Conservation (phyloP, 306 rosid species). For the Fragaria nilgerrensis region DNA sequence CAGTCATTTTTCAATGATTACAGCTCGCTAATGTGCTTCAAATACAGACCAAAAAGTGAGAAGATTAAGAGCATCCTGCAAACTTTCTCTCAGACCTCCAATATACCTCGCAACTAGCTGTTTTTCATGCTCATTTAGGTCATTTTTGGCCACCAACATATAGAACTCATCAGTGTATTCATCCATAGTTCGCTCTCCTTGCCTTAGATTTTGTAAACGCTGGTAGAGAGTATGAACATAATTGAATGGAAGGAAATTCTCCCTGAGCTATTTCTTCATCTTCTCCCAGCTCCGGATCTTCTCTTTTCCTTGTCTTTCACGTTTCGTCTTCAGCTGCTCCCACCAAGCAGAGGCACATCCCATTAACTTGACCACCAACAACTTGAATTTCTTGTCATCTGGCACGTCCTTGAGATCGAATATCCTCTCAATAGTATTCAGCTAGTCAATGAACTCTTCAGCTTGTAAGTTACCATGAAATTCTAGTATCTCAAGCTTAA, state of each 20-base stretch:
- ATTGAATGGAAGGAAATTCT: neutral
- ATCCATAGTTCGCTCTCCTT: neutral
- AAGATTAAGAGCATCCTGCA: neutral
- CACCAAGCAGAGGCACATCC: neutral
- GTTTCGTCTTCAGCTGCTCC: neutral
- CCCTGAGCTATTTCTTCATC: neutral
- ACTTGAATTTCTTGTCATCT: neutral
- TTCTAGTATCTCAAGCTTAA: neutral
- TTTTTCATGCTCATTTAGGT: too few species aligned
- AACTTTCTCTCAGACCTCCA: neutral
- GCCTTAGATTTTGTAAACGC: neutral
- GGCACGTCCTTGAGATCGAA: neutral
- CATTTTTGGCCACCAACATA: neutral
- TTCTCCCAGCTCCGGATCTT: neutral
- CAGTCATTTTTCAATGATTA: neutral
- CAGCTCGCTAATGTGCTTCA: neutral
- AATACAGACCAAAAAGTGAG: neutral
- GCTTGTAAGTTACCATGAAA: neutral
- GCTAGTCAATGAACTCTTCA: neutral
- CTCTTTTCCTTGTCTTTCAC: neutral
- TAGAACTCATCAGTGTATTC: neutral
- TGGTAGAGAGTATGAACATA: neutral
- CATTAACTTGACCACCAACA: neutral
- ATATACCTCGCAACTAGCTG: neutral
- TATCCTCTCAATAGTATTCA: neutral